Evolutionary conservation across 352 stramenopile species (phyloP).

Genomic region (Globisporangium yorkense): DNA sequence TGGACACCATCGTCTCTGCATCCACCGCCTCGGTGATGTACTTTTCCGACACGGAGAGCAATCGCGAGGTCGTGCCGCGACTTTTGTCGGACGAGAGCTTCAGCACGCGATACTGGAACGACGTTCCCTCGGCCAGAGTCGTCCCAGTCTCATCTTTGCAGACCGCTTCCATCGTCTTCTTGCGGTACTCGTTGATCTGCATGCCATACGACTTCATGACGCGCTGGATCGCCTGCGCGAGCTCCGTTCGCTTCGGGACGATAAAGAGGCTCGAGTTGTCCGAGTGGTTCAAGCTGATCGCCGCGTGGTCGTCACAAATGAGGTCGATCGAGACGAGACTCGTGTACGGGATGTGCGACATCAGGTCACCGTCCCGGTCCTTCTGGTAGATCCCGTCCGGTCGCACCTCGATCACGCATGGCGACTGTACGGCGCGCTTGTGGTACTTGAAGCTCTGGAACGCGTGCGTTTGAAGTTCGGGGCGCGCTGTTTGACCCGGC

Average conservation of each 20-base stretch:
- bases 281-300: slow-evolving; percentile 69
- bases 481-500: slow-evolving; percentile 12
- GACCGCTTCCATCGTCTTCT: slow-evolving; percentile 68
- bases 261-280: slow-evolving; percentile 82
- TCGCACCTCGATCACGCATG: slow-evolving; percentile 61
- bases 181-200: slow-evolving; percentile 78
- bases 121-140: slow-evolving; percentile 28
- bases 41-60: slow-evolving; percentile 62
- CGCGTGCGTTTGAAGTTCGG: slow-evolving; percentile 44
- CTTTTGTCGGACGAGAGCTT: slow-evolving; percentile 42
- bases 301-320: slow-evolving; percentile 68
- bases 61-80: slow-evolving; percentile 21
- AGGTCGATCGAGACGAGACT: slow-evolving; percentile 80
- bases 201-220: slow-evolving; percentile 78
- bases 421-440: slow-evolving; percentile 47
- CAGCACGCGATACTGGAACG: slow-evolving; percentile 65
- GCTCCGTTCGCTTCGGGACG: slow-evolving; percentile 53
- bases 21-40: slow-evolving; percentile 65
- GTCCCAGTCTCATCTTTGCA: slow-evolving; percentile 37
- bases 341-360: slow-evolving; percentile 79
- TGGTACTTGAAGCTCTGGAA: slow-evolving; percentile 66
- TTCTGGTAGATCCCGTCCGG: slow-evolving; percentile 74
- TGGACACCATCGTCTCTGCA: slow-evolving; percentile 47
- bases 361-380: slow-evolving; percentile 66
- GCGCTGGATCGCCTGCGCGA: slow-evolving; percentile 59